Percentiles rank a stretch among this genome's conserved stretches.
These are phyloP conservation scores for Yamadazyma pseudoaaseri DNA, from an alignment of 1,139 yeast genomes.

Conservation along the genomic window DNA sequence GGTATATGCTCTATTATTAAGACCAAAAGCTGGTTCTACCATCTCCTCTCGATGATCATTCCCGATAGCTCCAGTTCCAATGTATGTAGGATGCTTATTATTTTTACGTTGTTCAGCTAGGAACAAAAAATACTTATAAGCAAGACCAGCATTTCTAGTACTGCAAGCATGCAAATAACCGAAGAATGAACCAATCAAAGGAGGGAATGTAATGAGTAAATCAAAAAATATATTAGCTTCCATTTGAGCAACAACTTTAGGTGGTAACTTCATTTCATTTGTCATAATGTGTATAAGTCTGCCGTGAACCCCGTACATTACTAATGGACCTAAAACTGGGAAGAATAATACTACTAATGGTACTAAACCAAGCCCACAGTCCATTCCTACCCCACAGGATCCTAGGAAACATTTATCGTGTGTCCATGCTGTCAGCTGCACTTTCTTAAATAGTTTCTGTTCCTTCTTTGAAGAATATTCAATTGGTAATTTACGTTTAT, in stretches of 20 bases:
- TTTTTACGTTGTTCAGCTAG: slow-evolving; percentile 32
- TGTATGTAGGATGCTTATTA: slow-evolving; percentile 20
- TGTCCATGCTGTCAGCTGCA: slow-evolving; percentile 79
- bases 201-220: slow-evolving; percentile 71
- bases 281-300: slow-evolving; percentile 60
- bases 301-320: slow-evolving; percentile 77
- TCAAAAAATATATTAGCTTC: slow-evolving; percentile 74
- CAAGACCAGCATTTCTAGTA: slow-evolving; percentile 82
- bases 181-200: slow-evolving; percentile 72
- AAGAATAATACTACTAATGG: slow-evolving; percentile 60
- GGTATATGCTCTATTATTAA: slow-evolving; percentile 5
- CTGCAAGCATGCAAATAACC: slow-evolving; percentile 84
- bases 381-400: slow-evolving; percentile 66
- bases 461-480: slow-evolving; percentile 57
- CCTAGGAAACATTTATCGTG: slow-evolving; percentile 83
- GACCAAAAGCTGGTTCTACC: slow-evolving; percentile 1
- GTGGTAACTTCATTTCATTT: slow-evolving; percentile 57
- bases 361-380: slow-evolving; percentile 75
- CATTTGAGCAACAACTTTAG: slow-evolving; percentile 59
- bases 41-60: slow-evolving; percentile 6
- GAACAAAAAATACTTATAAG: slow-evolving; percentile 51
- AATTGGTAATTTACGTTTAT: slow-evolving; percentile 58
- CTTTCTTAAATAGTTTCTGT: slow-evolving; percentile 62
- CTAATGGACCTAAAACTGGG: slow-evolving; percentile 78
- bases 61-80: slow-evolving; percentile 20